Evolutionary conservation across 306 rosid species (phyloP), one percentile per base, ranked within the genome.

Genomic region (Morella rubra): DNA sequence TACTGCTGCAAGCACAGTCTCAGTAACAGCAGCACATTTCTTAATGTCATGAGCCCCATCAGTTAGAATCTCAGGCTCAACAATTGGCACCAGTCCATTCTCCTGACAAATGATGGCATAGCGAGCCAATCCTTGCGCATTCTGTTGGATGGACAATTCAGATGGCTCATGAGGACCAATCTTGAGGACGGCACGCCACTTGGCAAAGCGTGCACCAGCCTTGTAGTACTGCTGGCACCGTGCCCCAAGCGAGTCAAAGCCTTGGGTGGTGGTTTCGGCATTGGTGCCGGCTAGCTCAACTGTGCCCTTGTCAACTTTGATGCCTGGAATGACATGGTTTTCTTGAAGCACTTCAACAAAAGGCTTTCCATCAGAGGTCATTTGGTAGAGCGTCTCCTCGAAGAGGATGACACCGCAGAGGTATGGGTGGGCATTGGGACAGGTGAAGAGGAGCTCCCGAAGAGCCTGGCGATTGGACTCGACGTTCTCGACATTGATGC

Each of bases 241-340:
- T 16, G 88, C 74, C 8, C 96, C 98, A 12, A 91, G 97, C 4
- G 96, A 90, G 73, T 93, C 97, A 3, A 91, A 37, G 49, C 98
- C 98, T 66, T 93, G 98, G 0, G 98, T 93, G 16, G 98, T 91
- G 73, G 97, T 93, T 69, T 93, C 97, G 2, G 93, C 91, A 6
- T 91, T 86, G 10, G 98, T 93, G 44, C 96, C 98, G 3, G 97
- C 97, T 69, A 93, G 67, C 74, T 90, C 97, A 13, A 93, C 93
- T 4, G 91, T 91, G 73, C 97, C 97, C 89, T 90, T 93, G 89
- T 93, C 98, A n/a, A 93, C 98, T 80, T 93, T 93, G 88, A 93
- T 93, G 11, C 98, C 97, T 7, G 98, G 97, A 72, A 93, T 79
- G 69, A 93, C 98, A 55, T 84, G 82, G 84, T 88, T 90, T 45